Conservation (phyloP, 805 yeast species). For the Saitoella complicata region DNA sequence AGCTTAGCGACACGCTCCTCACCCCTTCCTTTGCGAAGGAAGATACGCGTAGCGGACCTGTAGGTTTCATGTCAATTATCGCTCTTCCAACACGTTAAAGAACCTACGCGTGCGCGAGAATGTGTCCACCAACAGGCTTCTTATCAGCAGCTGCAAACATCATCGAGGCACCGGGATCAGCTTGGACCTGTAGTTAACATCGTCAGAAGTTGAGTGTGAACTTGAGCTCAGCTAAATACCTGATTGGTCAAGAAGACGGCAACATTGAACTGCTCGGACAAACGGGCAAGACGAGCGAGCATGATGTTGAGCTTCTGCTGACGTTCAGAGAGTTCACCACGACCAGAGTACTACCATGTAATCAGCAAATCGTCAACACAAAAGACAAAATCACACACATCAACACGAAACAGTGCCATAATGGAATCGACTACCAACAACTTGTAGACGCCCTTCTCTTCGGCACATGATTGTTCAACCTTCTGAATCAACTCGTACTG, state of each 20-base stretch:
- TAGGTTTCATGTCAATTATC: no score
- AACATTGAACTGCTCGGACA: slow-evolving; percentile 63
- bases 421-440: slow-evolving; percentile 54
- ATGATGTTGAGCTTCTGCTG: slow-evolving; percentile 53
- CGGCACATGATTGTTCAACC: slow-evolving; percentile 48
- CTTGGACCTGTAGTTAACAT: no score
- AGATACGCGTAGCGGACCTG: no score
- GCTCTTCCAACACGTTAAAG: no score
- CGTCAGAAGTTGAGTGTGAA: background rate
- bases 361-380: background rate
- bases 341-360: slow-evolving; percentile 37
- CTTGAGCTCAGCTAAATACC: slow-evolving; percentile 18
- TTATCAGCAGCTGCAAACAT: slow-evolving; percentile 70
- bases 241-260: slow-evolving; percentile 65
- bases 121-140: slow-evolving; percentile 74
- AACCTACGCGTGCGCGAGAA: slow-evolving; percentile 38
- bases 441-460: slow-evolving; percentile 38
- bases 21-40: no score
- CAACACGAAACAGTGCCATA: slow-evolving; percentile 67
- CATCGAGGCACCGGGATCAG: slow-evolving; percentile 72
- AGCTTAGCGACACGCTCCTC: no score
- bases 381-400: slow-evolving; percentile 21
- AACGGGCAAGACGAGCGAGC: slow-evolving; percentile 34
- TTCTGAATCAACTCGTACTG: slow-evolving; percentile 57
- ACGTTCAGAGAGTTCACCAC: slow-evolving; percentile 63